A percentile compares a stretch with the other conserved stretches of the same genome.
phyloP scores from a whole-genome alignment of 768 basidiomycete genomes.

The Auricularia auricula-judae region DNA sequence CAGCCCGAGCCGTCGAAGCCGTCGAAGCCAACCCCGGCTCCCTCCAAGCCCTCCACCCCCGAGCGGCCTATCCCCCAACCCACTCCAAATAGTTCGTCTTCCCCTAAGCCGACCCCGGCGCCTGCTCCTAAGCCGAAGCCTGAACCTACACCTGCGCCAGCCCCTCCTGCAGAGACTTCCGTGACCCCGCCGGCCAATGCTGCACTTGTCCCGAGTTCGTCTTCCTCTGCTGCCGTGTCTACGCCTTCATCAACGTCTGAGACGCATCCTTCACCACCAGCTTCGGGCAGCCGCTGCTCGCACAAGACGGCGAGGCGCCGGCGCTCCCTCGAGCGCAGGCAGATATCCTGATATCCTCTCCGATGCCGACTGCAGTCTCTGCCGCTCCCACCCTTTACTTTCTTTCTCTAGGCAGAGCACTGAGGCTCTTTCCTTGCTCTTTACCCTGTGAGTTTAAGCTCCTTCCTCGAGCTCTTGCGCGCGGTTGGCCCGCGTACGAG shows the following conservation, averaged over 20 bases:
- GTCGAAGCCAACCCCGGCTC: background rate
- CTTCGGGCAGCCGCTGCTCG: background rate
- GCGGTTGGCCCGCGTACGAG: no score
- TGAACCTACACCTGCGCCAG: background rate
- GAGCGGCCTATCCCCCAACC: background rate
- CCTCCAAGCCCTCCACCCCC: background rate
- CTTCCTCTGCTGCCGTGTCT: background rate
- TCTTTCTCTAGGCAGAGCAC: no score
- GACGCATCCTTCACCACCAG: background rate
- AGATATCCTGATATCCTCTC: no score
- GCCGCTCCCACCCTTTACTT: no score
- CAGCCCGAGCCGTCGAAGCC: background rate
- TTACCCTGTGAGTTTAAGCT: no score
- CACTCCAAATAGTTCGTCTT: background rate
- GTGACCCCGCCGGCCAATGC: background rate
- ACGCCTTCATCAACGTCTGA: background rate
- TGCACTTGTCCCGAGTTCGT: background rate
- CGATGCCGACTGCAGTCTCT: no score
- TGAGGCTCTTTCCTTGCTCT: no score
- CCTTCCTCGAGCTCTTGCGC: no score
- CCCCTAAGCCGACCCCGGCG: background rate
- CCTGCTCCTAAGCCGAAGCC: background rate
- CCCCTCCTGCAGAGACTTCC: background rate
- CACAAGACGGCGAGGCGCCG: background rate
- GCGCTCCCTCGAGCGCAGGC: background rate